Conservation (phyloP, 345 rosid genomes). For the Brassica rapa region DNA sequence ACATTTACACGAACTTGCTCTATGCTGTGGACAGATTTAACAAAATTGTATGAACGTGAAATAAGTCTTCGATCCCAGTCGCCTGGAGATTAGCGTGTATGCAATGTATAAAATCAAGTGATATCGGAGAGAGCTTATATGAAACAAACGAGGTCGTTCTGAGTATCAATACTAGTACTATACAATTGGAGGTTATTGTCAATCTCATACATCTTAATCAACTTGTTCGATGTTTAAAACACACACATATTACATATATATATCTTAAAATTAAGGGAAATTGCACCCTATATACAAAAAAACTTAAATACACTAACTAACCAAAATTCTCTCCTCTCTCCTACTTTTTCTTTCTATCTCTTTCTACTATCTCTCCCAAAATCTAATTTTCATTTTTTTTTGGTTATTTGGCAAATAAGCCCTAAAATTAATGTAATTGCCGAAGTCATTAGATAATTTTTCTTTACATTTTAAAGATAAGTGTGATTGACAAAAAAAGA, state of each 20-base stretch:
- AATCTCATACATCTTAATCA: conserved; percentile 2
- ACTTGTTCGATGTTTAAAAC: conserved; percentile 24
- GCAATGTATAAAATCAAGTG: conserved; percentile 11
- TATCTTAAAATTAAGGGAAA: no score
- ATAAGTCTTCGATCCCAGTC: conserved; percentile 11
- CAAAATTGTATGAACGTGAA: neutral
- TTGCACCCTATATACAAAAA: no score
- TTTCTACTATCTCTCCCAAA: no score
- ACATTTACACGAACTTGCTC: neutral
- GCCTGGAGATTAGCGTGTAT: conserved; percentile 5
- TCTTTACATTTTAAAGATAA: conserved; percentile 13
- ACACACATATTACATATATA: neutral
- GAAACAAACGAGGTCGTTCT: conserved; percentile 3
- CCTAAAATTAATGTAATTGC: neutral
- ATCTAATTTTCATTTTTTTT: no score
- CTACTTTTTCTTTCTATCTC: no score
- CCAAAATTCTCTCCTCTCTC: no score
- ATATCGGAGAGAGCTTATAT: conserved; percentile 12
- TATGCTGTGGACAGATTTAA: conserved; percentile 2
- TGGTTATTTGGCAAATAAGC: no score
- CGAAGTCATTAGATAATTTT: neutral
- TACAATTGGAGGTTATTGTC: neutral
- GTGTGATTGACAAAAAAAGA: neutral
- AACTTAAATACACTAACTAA: no score
- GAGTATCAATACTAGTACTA: neutral